These are phyloP conservation scores for Pestalotiopsis fici DNA, from an alignment of 2,329 filamentous ascomycete species.

Conservation along the genomic window DNA sequence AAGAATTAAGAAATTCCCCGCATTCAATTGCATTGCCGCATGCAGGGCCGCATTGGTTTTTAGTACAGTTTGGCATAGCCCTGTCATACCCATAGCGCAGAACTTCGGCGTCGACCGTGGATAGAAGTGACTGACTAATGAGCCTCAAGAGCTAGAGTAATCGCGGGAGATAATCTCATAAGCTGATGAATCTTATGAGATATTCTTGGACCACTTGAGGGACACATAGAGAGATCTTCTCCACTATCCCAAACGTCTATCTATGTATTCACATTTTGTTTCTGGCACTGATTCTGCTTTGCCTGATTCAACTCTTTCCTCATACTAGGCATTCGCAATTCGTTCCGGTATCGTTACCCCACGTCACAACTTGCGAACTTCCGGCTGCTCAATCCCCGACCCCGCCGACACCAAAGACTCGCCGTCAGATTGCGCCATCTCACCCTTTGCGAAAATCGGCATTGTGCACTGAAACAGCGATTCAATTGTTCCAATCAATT, in stretches of 20 bases:
- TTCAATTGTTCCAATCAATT: neutral
- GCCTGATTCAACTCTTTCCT: neutral
- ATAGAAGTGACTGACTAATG: slow-evolving; percentile 6
- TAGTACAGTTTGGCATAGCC: neutral
- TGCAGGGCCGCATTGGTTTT: neutral
- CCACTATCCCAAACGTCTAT: neutral
- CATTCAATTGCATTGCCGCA: slow-evolving; percentile 2
- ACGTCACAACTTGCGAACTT: neutral
- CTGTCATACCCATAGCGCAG: neutral
- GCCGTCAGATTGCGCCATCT: neutral
- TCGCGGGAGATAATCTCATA: slow-evolving; percentile 3
- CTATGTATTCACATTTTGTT: neutral
- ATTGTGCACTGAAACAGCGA: neutral
- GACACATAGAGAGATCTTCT: too few species aligned
- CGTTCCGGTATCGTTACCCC: neutral
- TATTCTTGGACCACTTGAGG: neutral
- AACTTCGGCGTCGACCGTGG: neutral
- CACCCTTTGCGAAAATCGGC: neutral
- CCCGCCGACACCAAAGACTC: neutral
- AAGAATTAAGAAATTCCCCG: neutral
- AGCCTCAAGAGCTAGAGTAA: slow-evolving; percentile 7
- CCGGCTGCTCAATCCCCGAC: neutral
- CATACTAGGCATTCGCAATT: neutral
- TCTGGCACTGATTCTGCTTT: neutral
- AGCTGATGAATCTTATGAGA: neutral